phyloP scores from a whole-genome alignment of 1,284 basidiomycete species.

The Heterobasidion parviporum region DNA sequence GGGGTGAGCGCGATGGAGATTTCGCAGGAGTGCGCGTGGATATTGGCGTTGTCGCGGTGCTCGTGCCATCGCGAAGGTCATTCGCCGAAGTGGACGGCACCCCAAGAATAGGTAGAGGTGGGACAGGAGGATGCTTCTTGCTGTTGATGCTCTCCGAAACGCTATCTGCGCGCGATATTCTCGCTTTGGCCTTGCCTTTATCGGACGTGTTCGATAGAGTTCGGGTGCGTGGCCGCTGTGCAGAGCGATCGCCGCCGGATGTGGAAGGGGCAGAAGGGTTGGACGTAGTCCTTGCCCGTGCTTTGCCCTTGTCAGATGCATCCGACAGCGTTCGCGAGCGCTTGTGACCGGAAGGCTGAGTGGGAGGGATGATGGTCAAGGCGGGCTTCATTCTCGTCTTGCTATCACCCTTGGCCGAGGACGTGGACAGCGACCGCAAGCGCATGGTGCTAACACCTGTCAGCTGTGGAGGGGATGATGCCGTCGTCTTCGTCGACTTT shows the following conservation, averaged over 20 bases:
- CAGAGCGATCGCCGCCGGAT: background rate
- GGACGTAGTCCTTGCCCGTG: background rate
- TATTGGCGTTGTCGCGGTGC: background rate
- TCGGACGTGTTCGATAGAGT: conserved; percentile 2
- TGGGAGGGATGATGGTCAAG: background rate
- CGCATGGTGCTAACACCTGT: conserved; percentile 2
- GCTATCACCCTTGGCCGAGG: conserved; percentile 4
- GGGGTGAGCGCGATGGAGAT: background rate
- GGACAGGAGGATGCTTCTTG: conserved; percentile 1
- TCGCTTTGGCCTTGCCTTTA: background rate
- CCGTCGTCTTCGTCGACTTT: background rate
- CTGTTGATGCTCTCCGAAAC: background rate
- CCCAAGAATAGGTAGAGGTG: background rate
- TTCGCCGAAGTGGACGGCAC: background rate
- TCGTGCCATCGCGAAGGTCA: background rate
- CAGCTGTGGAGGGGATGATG: background rate
- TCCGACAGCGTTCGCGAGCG: conserved; percentile 4
- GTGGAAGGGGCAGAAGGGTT: background rate
- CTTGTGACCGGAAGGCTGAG: background rate
- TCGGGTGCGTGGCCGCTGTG: background rate
- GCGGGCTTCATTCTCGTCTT: background rate
- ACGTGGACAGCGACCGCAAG: conserved; percentile 3
- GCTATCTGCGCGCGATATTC: background rate
- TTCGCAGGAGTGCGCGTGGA: background rate
- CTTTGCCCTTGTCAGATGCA: background rate